Evolutionary conservation across 208 protist species (phyloP).

Genomic region (Trypanosoma brucei): DNA sequence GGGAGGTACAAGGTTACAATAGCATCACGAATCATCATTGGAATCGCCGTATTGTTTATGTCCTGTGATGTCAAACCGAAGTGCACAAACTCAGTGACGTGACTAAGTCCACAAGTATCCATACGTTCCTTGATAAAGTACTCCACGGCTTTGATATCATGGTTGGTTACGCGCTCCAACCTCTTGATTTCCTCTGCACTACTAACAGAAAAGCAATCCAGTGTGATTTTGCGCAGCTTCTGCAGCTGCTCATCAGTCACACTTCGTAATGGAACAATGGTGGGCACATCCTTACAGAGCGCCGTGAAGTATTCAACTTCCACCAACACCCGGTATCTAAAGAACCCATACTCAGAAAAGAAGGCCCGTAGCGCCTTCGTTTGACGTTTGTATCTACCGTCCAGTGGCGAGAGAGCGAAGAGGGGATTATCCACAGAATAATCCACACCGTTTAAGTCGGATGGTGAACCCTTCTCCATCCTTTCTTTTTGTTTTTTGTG

Average conservation of each 20-base stretch:
- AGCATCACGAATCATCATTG: conserved; percentile 90
- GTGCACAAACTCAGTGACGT: conserved; percentile 92
- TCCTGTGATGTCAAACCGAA: conserved; percentile 97
- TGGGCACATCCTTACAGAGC: conserved; percentile 58
- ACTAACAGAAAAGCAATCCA: conserved; percentile 69
- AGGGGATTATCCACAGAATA: conserved; percentile 48
- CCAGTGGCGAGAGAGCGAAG: conserved; percentile 88
- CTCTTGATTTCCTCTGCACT: conserved; percentile 88
- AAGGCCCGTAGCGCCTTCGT: conserved; percentile 67
- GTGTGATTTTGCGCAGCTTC: conserved; percentile 43
- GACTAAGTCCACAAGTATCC: conserved; percentile 42
- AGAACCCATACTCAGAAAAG: conserved; percentile 92
- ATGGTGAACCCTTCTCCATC: not conserved
- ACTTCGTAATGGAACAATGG: conserved; percentile 41
- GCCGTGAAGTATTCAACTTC: conserved; percentile 91
- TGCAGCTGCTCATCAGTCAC: conserved; percentile 53
- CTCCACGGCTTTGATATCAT: conserved; percentile 97
- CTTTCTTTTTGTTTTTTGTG: no score
- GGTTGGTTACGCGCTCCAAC: conserved; percentile 93
- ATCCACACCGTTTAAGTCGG: conserved; percentile 17
- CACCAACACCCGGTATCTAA: conserved; percentile 89
- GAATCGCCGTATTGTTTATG: conserved; percentile 96
- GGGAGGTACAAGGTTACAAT: conserved; percentile 75
- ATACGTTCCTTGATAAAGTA: conserved; percentile 95
- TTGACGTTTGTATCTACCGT: conserved; percentile 89